Conservation (phyloP, 345 rosid species). For the Gossypium raimondii region DNA sequence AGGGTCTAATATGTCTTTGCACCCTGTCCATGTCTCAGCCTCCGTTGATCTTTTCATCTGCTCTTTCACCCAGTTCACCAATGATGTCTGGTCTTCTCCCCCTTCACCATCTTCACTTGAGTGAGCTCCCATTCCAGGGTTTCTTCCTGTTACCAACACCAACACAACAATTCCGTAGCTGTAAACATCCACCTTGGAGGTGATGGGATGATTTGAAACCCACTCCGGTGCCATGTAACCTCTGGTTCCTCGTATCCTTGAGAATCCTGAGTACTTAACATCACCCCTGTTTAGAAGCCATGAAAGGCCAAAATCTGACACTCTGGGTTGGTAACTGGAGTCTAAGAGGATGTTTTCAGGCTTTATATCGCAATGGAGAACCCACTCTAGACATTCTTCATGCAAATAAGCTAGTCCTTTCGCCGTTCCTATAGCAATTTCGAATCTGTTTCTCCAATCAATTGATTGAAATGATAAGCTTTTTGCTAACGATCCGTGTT, state of each 20-base stretch:
- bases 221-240: background rate
- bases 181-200: background rate
- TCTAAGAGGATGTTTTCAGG: background rate
- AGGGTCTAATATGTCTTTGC: background rate
- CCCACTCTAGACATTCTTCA: no score
- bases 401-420: no score
- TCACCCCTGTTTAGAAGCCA: background rate
- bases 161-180: background rate
- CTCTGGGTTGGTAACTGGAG: background rate
- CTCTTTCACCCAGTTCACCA: background rate
- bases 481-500: background rate
- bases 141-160: background rate
- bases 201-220: background rate
- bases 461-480: background rate
- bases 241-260: background rate
- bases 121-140: background rate
- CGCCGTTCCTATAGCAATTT: background rate
- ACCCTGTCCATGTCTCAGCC: background rate
- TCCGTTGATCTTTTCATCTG: background rate
- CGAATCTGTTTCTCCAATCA: slow-evolving; percentile 1
- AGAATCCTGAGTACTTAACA: background rate
- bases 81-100: background rate
- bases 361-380: no score
- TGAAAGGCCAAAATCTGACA: background rate
- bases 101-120: no score